A percentile compares a stretch with the other conserved stretches of the same genome.
Conservation (phyloP, 2,329 filamentous ascomycete species). For the Arthrinium phaeospermum region DNA sequence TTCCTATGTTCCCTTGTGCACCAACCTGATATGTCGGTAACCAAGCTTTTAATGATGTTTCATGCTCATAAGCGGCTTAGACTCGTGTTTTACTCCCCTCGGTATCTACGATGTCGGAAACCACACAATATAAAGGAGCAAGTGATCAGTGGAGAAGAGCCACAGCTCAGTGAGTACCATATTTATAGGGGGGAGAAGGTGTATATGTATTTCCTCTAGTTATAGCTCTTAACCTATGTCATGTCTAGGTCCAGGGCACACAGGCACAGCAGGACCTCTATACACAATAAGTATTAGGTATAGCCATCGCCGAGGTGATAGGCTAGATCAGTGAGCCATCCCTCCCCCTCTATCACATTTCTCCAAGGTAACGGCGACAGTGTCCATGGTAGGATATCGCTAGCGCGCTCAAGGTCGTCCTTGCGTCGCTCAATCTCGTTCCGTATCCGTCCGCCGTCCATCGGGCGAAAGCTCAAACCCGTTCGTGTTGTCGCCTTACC, state of each 20-base stretch:
- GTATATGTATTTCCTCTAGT: background rate
- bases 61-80: background rate
- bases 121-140: background rate
- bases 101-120: too few species aligned
- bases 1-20: background rate
- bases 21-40: background rate
- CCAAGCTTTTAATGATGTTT: background rate
- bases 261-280: background rate
- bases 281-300: background rate
- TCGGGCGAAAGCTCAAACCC: too few species aligned
- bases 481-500: too few species aligned
- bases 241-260: background rate
- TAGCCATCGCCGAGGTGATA: background rate
- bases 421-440: background rate
- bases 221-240: background rate
- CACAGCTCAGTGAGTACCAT: background rate
- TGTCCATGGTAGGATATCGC: background rate
- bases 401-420: too few species aligned
- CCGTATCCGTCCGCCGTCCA: background rate
- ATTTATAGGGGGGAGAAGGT: background rate
- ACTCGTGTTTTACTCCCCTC: background rate
- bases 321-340: background rate
- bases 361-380: background rate
- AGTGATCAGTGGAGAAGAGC: background rate
- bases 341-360: background rate